A percentile compares a stretch with the other conserved stretches of the same genome.
Evolutionary conservation across 1,284 basidiomycete genomes (phyloP).

Genomic region (Stereum hirsutum): DNA sequence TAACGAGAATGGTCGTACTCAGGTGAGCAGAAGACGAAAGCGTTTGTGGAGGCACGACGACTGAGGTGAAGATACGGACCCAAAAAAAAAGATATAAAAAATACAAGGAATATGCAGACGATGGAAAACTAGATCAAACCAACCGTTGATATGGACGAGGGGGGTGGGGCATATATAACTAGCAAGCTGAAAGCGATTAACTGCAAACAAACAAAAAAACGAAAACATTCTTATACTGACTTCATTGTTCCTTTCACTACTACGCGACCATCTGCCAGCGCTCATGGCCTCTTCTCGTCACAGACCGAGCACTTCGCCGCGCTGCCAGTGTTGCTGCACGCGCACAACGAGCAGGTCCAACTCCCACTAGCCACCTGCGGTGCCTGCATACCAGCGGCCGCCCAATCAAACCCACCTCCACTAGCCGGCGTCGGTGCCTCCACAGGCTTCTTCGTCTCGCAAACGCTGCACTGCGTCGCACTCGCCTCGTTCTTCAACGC

Average conservation of each 20-base stretch:
- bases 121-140: not conserved
- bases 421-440: not conserved
- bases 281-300: slow-evolving; percentile 23
- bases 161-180: too few relatives aligned
- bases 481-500: slow-evolving; percentile 27
- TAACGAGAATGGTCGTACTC: too few relatives aligned
- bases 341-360: slow-evolving; percentile 38
- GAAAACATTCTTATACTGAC: too few relatives aligned
- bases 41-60: too few relatives aligned
- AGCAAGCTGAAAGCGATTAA: too few relatives aligned
- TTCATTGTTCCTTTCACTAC: too few relatives aligned
- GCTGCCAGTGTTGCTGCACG: slow-evolving; percentile 29
- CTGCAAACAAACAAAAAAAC: too few relatives aligned
- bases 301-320: slow-evolving; percentile 34
- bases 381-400: slow-evolving; percentile 36
- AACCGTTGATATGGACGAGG: not conserved
- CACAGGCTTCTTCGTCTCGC: slow-evolving; percentile 14
- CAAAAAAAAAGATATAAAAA: too few relatives aligned
- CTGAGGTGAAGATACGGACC: too few relatives aligned
- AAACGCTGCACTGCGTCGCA: not conserved
- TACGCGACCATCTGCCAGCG: too few relatives aligned
- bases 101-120: not conserved
- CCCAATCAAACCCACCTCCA: slow-evolving; percentile 42
- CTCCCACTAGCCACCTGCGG: slow-evolving; percentile 22
- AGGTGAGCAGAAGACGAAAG: too few relatives aligned